phyloP scores from a whole-genome alignment of 495 filamentous ascomycete genomes.

The Hypoxylon lienhwacheense region DNA sequence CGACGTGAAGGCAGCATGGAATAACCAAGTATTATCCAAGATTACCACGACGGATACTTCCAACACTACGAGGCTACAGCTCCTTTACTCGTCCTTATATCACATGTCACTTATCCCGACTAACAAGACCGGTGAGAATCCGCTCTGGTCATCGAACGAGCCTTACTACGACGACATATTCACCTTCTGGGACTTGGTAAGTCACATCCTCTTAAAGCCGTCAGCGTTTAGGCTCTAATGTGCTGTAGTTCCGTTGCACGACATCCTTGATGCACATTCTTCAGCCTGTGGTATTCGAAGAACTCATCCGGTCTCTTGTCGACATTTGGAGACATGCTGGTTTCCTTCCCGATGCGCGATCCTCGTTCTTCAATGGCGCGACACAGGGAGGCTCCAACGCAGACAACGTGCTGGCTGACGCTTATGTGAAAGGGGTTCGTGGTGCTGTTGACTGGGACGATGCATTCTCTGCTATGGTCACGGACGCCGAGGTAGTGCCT shows the following conservation, averaged over 20 bases:
- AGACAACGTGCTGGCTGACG: constrained; percentile 74
- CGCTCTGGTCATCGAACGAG: constrained; percentile 63
- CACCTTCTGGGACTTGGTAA: constrained; percentile 57
- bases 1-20: constrained; percentile 58
- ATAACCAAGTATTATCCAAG: constrained; percentile 62
- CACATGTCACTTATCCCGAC: constrained; percentile 72
- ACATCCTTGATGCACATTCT: constrained; percentile 67
- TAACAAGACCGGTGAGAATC: constrained; percentile 73
- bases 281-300: constrained; percentile 63
- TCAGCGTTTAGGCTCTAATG: neutral
- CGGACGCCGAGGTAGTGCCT: constrained; percentile 66
- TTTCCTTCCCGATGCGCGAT: constrained; percentile 65
- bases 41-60: constrained; percentile 59
- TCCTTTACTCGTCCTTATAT: constrained; percentile 69
- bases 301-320: constrained; percentile 68
- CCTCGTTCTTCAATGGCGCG: constrained; percentile 70
- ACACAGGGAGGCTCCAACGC: constrained; percentile 73
- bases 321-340: constrained; percentile 72
- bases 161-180: constrained; percentile 66
- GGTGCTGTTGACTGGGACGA: constrained; percentile 68
- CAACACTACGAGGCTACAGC: constrained; percentile 55
- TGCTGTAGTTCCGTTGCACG: constrained; percentile 59
- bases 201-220: neutral
- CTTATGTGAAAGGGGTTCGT: constrained; percentile 71
- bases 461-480: constrained; percentile 69